phyloP scores from a whole-genome alignment of 306 rosid genomes.

The Coriaria nepalensis region DNA sequence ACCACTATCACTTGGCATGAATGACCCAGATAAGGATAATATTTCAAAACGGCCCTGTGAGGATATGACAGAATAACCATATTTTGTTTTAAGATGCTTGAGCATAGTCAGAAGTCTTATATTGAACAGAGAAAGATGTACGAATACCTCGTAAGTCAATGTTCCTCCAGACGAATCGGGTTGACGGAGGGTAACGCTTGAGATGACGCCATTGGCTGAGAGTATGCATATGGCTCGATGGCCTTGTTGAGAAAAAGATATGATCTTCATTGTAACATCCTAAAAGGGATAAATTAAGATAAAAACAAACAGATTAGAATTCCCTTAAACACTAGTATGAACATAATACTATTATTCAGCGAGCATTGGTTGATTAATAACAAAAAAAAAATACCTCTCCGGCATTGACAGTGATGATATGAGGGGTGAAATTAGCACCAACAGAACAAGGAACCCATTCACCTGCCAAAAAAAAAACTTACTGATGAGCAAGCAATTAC shows the following conservation, averaged over 20 bases:
- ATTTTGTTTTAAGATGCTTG: no score
- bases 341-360: no score
- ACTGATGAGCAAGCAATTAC: no score
- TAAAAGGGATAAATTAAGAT: constrained; percentile 17
- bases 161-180: constrained; percentile 77
- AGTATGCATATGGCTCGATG: constrained; percentile 80
- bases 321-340: no score
- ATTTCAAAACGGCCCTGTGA: constrained; percentile 83
- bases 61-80: constrained; percentile 8
- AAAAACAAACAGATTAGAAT: background rate
- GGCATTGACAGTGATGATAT: constrained; percentile 67
- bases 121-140: background rate
- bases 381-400: constrained; percentile 49
- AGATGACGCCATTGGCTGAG: constrained; percentile 83
- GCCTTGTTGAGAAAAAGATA: constrained; percentile 99
- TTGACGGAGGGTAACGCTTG: constrained; percentile 86
- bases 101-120: background rate
- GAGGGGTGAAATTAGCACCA: constrained; percentile 86
- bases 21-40: constrained; percentile 84
- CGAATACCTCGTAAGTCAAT: constrained; percentile 66
- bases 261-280: constrained; percentile 88
- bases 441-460: constrained; percentile 83
- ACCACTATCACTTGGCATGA: constrained; percentile 65
- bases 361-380: constrained; percentile 6
- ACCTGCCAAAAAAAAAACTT: constrained; percentile 25